These are phyloP conservation scores for Paraglomus brasilianum DNA, from an alignment of 192 early-diverging fungal genomes.

Conservation along the genomic window DNA sequence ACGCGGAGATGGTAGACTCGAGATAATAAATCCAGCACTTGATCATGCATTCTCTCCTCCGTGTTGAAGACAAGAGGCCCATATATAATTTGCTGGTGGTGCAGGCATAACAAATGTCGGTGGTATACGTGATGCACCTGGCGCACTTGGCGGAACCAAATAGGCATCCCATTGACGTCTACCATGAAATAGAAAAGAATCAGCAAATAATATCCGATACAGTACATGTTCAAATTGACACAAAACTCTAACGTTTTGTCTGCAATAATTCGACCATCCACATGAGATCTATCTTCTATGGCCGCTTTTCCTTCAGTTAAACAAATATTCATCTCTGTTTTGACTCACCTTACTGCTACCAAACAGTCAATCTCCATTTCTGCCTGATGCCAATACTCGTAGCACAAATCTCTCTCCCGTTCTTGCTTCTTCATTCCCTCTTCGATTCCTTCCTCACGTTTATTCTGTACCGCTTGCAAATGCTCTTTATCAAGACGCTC, in stretches of 20 bases:
- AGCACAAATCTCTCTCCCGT: constrained; percentile 29
- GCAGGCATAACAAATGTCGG: constrained; percentile 34
- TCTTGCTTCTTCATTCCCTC: constrained; percentile 32
- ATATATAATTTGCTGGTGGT: constrained; percentile 40
- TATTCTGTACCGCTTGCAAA: constrained; percentile 24
- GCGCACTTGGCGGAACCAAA: constrained; percentile 12
- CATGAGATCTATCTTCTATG: too few species aligned
- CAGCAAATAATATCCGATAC: neutral
- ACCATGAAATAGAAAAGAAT: neutral
- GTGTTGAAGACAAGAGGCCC: constrained; percentile 35
- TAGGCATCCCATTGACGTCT: constrained; percentile 36
- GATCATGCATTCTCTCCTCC: neutral
- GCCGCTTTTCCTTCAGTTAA: too few species aligned
- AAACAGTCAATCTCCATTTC: constrained; percentile 31
- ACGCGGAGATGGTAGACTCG: too few species aligned
- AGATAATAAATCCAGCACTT: too few species aligned
- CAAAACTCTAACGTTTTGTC: too few species aligned
- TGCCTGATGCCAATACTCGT: constrained; percentile 37
- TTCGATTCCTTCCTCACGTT: constrained; percentile 31
- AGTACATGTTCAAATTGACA: too few species aligned
- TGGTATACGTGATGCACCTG: constrained; percentile 30
- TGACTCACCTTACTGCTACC: constrained; percentile 22
- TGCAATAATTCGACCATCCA: too few species aligned
- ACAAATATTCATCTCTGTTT: neutral
- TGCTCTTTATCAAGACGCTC: constrained; percentile 27